Base-by-base conservation (phyloP, 2,329 filamentous ascomycete species). In the Diaporthe batatas region DNA sequence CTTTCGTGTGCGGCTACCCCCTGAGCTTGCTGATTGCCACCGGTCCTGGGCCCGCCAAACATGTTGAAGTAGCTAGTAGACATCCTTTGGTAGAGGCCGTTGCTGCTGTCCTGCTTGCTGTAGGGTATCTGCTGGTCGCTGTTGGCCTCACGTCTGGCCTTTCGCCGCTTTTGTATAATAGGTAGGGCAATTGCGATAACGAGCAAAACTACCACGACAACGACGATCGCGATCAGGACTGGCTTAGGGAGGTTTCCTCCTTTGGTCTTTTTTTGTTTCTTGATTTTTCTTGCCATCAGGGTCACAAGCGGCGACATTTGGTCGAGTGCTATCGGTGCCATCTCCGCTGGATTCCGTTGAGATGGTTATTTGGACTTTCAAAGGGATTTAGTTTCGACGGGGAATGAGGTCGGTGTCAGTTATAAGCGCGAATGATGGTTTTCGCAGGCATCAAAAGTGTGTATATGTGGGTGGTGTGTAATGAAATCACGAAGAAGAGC, bases 281-380 rank as follows among this genome's bases (percentile, higher is more conserved):
- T 68, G 25, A 42, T 36, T 29, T 44, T 55, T n/a, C 55, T 58
- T 18, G 6, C 36, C 1, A 11, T 25, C 8, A 21, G 42, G 12
- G 25, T 5, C 16, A 29, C 39, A 6, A 32, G 59, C 11, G 55
- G 39, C 11, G 68, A 59, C 36, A 44, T 23, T 6, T 44, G n/a
- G 16, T 70, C 68, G 10, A 32, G 6, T 11, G 16, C n/a, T 44
- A 70, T 53, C 5, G 55, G 55, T 18, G 68, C 55, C 68, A 70
- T 70, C 42, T 58, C 49, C 23, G 29, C 23, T 62, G 42, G 42
- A 18, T 3, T 10, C 29, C 6, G 34, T 42, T 53, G 16, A 21
- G 42, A 2, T 29, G 29, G 29, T 29, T 58, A 36, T 2, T 42
- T 10, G 3, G 39, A 6, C 12, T 11, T 36, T 16, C 8, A n/a